A percentile compares a stretch with the other conserved stretches of the same genome.
Conservation (phyloP, 2,329 filamentous ascomycete species). For the Xylariaceae sp. region DNA sequence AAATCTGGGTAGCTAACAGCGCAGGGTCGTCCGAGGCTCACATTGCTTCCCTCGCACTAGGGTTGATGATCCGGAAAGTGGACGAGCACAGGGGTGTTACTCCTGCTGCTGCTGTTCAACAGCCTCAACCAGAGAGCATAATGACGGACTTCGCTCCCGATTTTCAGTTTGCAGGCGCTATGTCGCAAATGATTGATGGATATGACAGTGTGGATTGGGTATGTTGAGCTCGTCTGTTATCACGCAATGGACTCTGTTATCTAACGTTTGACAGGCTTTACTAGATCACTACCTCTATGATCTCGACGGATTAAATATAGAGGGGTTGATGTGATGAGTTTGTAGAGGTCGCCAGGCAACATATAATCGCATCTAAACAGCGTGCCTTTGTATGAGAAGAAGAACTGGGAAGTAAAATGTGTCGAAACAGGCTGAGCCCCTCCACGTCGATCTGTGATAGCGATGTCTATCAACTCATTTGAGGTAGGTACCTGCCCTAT, state of each 20-base stretch:
- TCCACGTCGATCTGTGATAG: too few species aligned
- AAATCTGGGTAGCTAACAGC: slow-evolving; percentile 20
- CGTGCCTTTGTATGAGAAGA: too few species aligned
- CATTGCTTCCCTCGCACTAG: slow-evolving; percentile 20
- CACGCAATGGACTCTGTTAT: not conserved
- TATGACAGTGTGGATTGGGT: not conserved
- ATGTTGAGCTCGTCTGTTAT: not conserved
- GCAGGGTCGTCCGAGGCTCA: slow-evolving; percentile 18
- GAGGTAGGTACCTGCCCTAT: too few species aligned
- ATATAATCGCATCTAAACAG: too few species aligned
- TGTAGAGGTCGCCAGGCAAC: too few species aligned
- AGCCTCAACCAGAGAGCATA: not conserved
- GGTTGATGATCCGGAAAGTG: slow-evolving; percentile 15
- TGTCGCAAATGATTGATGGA: not conserved
- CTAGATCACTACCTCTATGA: not conserved
- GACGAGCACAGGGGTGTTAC: not conserved
- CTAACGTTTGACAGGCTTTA: not conserved
- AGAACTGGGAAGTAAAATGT: too few species aligned
- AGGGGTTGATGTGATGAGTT: not conserved
- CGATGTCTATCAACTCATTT: too few species aligned
- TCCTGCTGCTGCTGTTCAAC: not conserved
- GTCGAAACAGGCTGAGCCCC: too few species aligned
- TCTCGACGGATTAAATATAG: not conserved
- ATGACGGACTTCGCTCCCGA: not conserved
- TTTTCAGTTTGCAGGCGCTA: not conserved